Conservation (phyloP, 2,329 filamentous ascomycete genomes). For the Rhytidhysteron rufulum region DNA sequence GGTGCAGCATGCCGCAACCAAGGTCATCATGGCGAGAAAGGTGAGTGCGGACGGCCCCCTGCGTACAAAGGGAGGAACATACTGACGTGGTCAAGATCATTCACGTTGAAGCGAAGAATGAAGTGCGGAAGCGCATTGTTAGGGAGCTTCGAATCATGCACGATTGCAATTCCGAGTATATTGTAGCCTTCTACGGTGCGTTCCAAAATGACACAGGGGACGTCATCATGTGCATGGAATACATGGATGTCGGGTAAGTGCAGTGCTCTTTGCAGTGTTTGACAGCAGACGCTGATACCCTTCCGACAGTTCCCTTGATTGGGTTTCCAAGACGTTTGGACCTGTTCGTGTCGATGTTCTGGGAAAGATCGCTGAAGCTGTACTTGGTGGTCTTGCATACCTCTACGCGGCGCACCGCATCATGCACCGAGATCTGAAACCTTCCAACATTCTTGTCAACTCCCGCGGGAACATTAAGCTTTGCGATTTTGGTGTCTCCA, state of each 20-base stretch:
- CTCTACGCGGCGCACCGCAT: constrained; percentile 94
- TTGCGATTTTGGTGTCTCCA: constrained; percentile 98
- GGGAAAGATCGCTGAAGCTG: constrained; percentile 95
- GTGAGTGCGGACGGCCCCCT: constrained; percentile 45
- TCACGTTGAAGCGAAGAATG: constrained; percentile 95
- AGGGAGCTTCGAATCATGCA: constrained; percentile 98
- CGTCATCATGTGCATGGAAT: constrained; percentile 99
- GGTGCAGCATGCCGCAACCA: constrained; percentile 89
- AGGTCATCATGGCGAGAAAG: constrained; percentile 97
- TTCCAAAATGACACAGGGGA: constrained; percentile 96
- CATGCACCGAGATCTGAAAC: constrained; percentile 99
- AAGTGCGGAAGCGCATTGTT: constrained; percentile 94
- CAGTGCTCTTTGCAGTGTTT: neutral
- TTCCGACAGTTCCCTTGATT: constrained; percentile 72
- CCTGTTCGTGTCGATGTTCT: constrained; percentile 93
- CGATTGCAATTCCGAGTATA: constrained; percentile 93
- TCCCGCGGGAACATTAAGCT: constrained; percentile 93
- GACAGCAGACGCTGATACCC: constrained; percentile 1
- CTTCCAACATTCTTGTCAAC: constrained; percentile 95
- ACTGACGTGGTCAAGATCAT: constrained; percentile 65
- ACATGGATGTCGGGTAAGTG: constrained; percentile 95
- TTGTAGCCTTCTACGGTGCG: constrained; percentile 96
- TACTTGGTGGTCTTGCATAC: constrained; percentile 88
- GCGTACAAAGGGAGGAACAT: too few relatives aligned
- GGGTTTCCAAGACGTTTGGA: constrained; percentile 90